Evolutionary conservation across 192 early-diverging fungal genomes (phyloP), one percentile per base, ranked within the genome.

Genomic region (Linderina pennispora): DNA sequence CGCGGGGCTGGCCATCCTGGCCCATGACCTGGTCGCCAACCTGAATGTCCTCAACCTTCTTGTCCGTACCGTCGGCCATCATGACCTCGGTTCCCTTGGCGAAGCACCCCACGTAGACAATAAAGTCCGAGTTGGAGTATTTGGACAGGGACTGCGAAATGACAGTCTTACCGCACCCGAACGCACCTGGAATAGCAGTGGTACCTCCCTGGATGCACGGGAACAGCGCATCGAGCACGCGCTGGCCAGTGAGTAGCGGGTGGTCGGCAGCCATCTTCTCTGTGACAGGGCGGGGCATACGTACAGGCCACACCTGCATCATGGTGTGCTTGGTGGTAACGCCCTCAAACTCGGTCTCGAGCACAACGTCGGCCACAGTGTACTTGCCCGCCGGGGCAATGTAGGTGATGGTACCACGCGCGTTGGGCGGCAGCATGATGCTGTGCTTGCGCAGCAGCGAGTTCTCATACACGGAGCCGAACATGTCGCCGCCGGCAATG

Each of bases 161-260:
- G 41, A 99, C 97, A 37, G 97, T 99, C 79, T 99, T 99, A 28
- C 97, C 97, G 67, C 97, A 99, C 36, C 97, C 97, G 57, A 99
- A 99, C 45, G 97, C 97, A 41, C 97, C 97, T 13, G 97, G 97
- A 75, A 99, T 99, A 32, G 95, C 94, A 8, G 95, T 98, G 20
- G 97, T 99, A 43, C 97, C 97, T 56, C 97, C 97, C 68, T 97
- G 93, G 1, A 98, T 94, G 71, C 97, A 98, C 4, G 97, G 97
- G 80, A 99, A 99, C 26, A 99, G 83, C 21, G 95, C 89, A 48
- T 99, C 97, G 56, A 99, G 81, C 21, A 99, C 95, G 62, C 97
- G 89, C 77, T 99, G 97, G 34, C 97, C 97, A 43, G 94, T 99
- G 48, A 98, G 77, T 38, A 99, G 75, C 28, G 97, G 97, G 70